Evolutionary conservation across 139 green algal species (phyloP).

Genomic region (Picochlorum sp.): DNA sequence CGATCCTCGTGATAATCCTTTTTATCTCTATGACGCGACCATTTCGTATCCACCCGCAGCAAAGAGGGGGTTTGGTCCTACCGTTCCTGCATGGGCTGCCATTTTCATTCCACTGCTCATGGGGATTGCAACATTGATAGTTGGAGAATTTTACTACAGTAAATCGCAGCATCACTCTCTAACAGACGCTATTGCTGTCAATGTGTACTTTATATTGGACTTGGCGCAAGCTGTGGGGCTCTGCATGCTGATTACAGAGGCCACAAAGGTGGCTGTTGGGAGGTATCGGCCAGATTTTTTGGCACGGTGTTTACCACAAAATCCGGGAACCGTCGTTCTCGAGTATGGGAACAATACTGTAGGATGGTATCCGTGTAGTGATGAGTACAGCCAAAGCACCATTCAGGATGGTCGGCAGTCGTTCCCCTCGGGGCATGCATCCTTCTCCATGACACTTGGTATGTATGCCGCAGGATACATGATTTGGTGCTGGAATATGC

Average conservation of each 20-base stretch:
- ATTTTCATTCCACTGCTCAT: conserved; percentile 25
- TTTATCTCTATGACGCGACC: not conserved
- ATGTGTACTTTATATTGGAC: conserved; percentile 27
- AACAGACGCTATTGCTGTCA: conserved; percentile 11
- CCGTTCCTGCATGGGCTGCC: conserved; percentile 8
- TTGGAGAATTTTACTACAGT: conserved; percentile 21
- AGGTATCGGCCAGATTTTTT: conserved; percentile 11
- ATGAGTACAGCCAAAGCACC: not conserved
- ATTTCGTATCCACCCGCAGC: not conserved
- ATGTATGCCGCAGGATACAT: conserved; percentile 27
- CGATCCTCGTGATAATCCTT: not conserved
- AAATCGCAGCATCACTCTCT: conserved; percentile 8
- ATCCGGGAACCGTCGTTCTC: conserved; percentile 1
- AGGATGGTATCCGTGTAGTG: conserved; percentile 15
- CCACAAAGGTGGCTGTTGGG: conserved; percentile 8
- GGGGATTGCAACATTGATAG: conserved; percentile 10
- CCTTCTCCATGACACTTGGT: conserved; percentile 17
- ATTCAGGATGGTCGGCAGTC: conserved; percentile 7
- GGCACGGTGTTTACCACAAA: not conserved
- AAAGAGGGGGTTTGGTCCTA: conserved; percentile 1
- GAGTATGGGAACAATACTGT: not conserved
- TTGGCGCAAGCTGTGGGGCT: not conserved
- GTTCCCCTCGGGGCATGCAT: conserved; percentile 25
- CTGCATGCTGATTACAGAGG: not conserved
- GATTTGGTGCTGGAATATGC: conserved; percentile 34